Evolutionary conservation across 441 rosid species (phyloP), one percentile per base, ranked within the genome.

Genomic region (Eutrema salsugineum): DNA sequence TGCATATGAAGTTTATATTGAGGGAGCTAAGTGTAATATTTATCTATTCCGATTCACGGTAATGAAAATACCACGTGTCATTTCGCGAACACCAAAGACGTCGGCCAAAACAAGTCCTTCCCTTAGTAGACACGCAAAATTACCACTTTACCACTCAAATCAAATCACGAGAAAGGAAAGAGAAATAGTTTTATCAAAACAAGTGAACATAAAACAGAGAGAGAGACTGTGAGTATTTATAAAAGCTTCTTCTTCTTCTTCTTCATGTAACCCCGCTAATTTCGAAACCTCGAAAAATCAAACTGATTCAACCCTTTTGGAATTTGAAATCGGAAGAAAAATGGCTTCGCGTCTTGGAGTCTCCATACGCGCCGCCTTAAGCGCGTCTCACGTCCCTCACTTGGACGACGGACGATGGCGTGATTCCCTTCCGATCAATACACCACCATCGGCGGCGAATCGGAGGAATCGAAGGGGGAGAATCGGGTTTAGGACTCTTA

Each of bases 261-360:
- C 78, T 42, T 47, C 14, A 28, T 10, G 35, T 55, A 22, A 67
- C 73, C 64, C 80, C 68, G 78, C 70, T 74, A 71, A 70, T 72
- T 68, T 68, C 66, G 59, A 60, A 70, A 39, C 36, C 24, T 55
- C 56, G n/a, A 49, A 40, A 39, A 6, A n/a, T n/a, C 27, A 28
- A 16, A 39, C 73, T 47, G 47, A 53, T 43, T 35, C 48, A 20
- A 2, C 62, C 43, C 27, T 24, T 24, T 24, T 24, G 27, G 27
- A 24, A 24, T 17, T 69, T 72, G 72, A 40, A 27, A 43, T 32
- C 8, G 6, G 42, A 5, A 5, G 0, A 7, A 47, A 63, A 43
- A 85, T 89, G 95, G 88, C 94, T 33, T 79, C 91, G 15, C 79
- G 65, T 64, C 81, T 86, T 9, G 73, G 81, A 10, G 59, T 76